Evolutionary conservation across 2,329 filamentous ascomycete species (phyloP).

Genomic region (Phialocephala sp.): DNA sequence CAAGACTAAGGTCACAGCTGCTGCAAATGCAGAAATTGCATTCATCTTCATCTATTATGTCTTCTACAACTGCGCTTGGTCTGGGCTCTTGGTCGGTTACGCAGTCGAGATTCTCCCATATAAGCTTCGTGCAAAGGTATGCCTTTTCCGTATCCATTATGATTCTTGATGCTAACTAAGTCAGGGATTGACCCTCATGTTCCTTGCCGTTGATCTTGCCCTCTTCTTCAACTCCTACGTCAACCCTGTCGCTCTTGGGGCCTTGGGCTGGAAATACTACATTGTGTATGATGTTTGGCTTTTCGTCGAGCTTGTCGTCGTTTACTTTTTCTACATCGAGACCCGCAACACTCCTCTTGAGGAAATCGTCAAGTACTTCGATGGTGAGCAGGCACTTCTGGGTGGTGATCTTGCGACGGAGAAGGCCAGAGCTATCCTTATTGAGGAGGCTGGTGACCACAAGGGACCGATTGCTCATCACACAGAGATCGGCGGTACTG

Average conservation of each 20-base stretch:
- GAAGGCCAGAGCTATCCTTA: conserved; percentile 29
- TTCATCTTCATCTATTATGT: conserved; percentile 58
- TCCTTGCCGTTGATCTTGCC: conserved; percentile 50
- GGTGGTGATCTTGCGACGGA: conserved; percentile 36
- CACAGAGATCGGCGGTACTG: conserved; percentile 1
- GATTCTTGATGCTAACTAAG: neutral
- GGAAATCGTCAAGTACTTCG: conserved; percentile 52
- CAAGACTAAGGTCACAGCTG: conserved; percentile 20
- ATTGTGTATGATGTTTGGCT: conserved; percentile 49
- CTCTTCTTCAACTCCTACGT: conserved; percentile 53
- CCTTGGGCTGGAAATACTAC: conserved; percentile 51
- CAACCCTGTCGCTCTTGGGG: conserved; percentile 49
- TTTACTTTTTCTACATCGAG: conserved; percentile 47
- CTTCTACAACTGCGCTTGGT: conserved; percentile 47
- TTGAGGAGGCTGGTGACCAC: conserved; percentile 25
- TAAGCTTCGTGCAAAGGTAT: conserved; percentile 38
- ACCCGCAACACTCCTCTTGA: conserved; percentile 51
- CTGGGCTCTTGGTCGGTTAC: conserved; percentile 39
- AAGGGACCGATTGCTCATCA: conserved; percentile 12
- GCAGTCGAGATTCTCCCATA: conserved; percentile 41
- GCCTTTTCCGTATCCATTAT: neutral
- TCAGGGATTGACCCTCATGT: conserved; percentile 49
- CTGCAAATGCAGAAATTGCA: conserved; percentile 43
- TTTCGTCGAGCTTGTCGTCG: conserved; percentile 35
- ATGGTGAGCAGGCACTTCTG: conserved; percentile 48